These are phyloP conservation scores for Fusarium nematophilum DNA, from an alignment of 2,329 filamentous ascomycete species.

Conservation along the genomic window DNA sequence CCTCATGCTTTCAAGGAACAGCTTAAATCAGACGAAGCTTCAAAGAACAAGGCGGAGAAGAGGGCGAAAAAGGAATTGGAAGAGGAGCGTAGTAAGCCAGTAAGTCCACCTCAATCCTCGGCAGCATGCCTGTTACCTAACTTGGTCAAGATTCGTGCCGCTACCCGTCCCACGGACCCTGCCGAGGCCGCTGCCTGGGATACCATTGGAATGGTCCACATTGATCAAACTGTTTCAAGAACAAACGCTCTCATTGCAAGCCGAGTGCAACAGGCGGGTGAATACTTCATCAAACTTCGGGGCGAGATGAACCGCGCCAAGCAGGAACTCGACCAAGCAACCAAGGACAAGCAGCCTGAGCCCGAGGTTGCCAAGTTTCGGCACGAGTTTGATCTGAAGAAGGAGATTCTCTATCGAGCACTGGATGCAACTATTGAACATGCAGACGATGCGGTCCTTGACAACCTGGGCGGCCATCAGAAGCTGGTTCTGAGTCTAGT, in stretches of 20 bases:
- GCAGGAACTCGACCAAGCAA: constrained; percentile 56
- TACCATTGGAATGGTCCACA: constrained; percentile 60
- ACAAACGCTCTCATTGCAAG: constrained; percentile 56
- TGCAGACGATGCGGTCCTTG: constrained; percentile 66
- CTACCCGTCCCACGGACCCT: constrained; percentile 57
- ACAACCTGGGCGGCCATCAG: constrained; percentile 68
- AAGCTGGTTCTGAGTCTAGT: constrained; percentile 67
- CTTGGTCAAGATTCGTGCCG: constrained; percentile 51
- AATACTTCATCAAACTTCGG: constrained; percentile 61
- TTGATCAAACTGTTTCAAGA: constrained; percentile 55
- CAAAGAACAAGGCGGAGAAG: constrained; percentile 59
- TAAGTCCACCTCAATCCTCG: constrained; percentile 38
- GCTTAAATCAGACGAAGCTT: constrained; percentile 58
- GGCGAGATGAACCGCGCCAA: constrained; percentile 60
- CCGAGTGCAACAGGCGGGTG: constrained; percentile 63
- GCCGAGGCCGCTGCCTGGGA: constrained; percentile 65
- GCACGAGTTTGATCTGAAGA: constrained; percentile 56
- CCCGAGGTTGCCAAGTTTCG: constrained; percentile 53
- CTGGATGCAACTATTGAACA: constrained; percentile 65
- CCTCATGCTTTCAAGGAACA: constrained; percentile 60
- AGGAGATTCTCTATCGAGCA: constrained; percentile 61
- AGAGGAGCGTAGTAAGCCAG: constrained; percentile 54
- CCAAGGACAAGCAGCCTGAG: constrained; percentile 55
- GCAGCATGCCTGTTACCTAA: constrained; percentile 9
- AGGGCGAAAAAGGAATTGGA: constrained; percentile 57